Conservation (phyloP, 768 basidiomycete genomes). For the Phanerodontia chrysosporium region DNA sequence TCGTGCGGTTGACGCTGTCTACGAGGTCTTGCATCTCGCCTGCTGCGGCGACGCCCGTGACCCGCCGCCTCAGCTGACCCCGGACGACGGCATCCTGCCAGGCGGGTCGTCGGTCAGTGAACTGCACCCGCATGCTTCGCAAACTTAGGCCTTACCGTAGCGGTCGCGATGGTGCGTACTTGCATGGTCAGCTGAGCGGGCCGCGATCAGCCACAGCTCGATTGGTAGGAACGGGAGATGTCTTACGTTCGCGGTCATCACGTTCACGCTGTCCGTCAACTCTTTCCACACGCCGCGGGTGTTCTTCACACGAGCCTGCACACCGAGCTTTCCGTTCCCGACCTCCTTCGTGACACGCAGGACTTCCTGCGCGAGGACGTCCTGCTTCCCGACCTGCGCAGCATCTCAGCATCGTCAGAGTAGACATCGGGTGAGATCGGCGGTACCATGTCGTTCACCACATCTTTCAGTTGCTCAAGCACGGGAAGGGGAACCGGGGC, state of each 20-base stretch:
- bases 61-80: neutral
- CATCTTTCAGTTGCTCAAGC: neutral
- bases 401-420: neutral
- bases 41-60: neutral
- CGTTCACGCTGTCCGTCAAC: neutral
- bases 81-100: neutral
- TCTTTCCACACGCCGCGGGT: constrained; percentile 28
- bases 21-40: neutral
- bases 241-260: neutral
- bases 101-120: neutral
- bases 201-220: neutral
- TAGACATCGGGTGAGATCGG: neutral
- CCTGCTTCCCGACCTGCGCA: neutral
- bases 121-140: neutral
- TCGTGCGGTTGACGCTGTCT: neutral
- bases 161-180: neutral
- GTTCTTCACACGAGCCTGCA: constrained; percentile 27
- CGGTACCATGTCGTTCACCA: neutral
- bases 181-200: neutral
- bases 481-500: neutral
- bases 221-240: neutral
- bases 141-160: neutral
- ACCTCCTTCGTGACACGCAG: neutral
- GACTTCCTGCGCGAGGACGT: neutral
- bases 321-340: neutral